A percentile compares a stretch with the other conserved stretches of the same genome.
phyloP scores from a whole-genome alignment of 1,139 yeast species.

The Geotrichum siamense region DNA sequence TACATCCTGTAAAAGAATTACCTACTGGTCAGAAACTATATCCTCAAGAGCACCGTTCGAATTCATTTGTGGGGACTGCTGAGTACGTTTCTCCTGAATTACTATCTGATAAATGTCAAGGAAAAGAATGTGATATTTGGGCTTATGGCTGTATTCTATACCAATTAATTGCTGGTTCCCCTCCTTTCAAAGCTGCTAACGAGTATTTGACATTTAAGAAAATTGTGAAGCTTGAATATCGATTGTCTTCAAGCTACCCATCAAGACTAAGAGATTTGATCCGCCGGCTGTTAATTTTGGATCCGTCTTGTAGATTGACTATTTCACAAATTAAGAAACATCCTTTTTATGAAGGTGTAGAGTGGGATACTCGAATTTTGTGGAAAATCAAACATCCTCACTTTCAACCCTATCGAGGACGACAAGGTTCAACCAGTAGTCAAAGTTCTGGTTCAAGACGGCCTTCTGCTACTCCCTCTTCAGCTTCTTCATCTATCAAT shows the following conservation, averaged over 20 bases:
- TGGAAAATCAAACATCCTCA: slow-evolving; percentile 75
- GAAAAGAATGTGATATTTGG: slow-evolving; percentile 90
- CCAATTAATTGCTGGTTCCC: slow-evolving; percentile 90
- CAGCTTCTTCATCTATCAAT: neutral
- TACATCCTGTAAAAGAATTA: slow-evolving; percentile 43
- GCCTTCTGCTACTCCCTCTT: neutral
- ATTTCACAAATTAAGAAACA: slow-evolving; percentile 63
- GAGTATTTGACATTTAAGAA: slow-evolving; percentile 93
- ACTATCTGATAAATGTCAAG: slow-evolving; percentile 72
- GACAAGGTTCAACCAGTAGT: slow-evolving; percentile 22
- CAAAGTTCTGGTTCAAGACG: slow-evolving; percentile 20
- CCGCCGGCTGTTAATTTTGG: slow-evolving; percentile 54
- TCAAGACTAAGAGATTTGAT: slow-evolving; percentile 63
- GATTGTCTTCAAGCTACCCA: slow-evolving; percentile 75
- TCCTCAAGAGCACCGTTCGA: slow-evolving; percentile 58
- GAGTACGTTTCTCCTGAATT: slow-evolving; percentile 90
- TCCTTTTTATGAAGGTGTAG: slow-evolving; percentile 58
- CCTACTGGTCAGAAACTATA: slow-evolving; percentile 23
- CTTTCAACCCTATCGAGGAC: slow-evolving; percentile 61
- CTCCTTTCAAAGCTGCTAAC: slow-evolving; percentile 94
- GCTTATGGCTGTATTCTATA: slow-evolving; percentile 90
- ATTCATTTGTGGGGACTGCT: slow-evolving; percentile 86
- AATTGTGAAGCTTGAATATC: slow-evolving; percentile 74
- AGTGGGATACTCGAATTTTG: slow-evolving; percentile 60
- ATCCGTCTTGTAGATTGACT: slow-evolving; percentile 62